Base-by-base conservation (phyloP, 306 rosid genomes). In the Lupinus albus region DNA sequence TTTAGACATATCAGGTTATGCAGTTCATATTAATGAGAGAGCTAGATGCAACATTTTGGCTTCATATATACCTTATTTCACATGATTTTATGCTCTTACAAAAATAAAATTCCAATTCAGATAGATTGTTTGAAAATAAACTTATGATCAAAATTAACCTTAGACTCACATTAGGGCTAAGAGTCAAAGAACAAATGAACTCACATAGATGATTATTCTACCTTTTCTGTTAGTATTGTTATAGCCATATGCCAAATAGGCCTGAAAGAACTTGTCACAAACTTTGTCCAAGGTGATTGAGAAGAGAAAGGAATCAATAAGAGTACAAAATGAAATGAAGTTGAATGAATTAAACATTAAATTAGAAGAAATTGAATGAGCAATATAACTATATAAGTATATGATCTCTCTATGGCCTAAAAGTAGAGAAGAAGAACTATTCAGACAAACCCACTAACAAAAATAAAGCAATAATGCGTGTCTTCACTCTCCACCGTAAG, bases 391-490 rank as follows among this genome's bases (percentile, higher is more conserved):
- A 48, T 6, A 58, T 8, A 68, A 33, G 21, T 11, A 48, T 6
- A 58, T 3, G 11, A 14, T 56, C 8, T 60, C 7, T 16, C 6
- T 1, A 14, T 39, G 54, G 13, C 35, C 45, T 44, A 63, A 51
- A 53, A 64, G 73, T 28, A 74, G 58, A 65, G 42, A 64, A 33
- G 65, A 68, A 76, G 39, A n/a, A n/a, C n/a, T n/a, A 42, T 25
- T 55, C 44, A 68, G 50, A 50, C 13, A 1, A 76, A 45, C n/a
- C 65, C 63, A 60, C 58, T 21, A 49, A 38, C 36, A 56, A 70
- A 25, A 54, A 11, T 28, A 52, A 42, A 25, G 68, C 71, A 60
- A 52, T 64, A 33, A 45, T 73, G 78, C 71, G 15, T 13, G 38
- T 11, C 8, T 56, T 25, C 63, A 63, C 64, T 11, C 8, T 56